Evolutionary conservation across 208 protist genomes (phyloP).

Genomic region (Endotrypanum monterogeii): DNA sequence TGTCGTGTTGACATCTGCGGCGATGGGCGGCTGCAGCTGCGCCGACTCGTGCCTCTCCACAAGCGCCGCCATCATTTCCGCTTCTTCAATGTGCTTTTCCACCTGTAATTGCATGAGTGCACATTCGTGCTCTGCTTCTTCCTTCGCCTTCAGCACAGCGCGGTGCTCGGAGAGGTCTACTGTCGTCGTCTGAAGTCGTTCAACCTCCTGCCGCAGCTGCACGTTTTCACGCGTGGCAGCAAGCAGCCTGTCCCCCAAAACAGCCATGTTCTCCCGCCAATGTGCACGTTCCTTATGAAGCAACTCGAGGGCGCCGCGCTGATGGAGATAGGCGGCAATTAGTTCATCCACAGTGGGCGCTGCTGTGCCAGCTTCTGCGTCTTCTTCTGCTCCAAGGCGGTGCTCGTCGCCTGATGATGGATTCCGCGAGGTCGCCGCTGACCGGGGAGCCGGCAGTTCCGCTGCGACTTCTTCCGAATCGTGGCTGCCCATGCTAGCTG

Average conservation of each 20-base stretch:
- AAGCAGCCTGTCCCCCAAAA: conserved; percentile 32
- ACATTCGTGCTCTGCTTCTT: conserved; percentile 38
- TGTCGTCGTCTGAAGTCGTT: conserved; percentile 36
- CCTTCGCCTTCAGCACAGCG: conserved; percentile 26
- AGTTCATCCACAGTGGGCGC: conserved; percentile 23
- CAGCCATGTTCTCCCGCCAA: conserved; percentile 22
- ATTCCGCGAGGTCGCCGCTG: background rate
- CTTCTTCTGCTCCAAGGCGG: background rate
- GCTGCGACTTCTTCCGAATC: background rate
- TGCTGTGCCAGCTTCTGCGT: background rate
- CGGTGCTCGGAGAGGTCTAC: conserved; percentile 40
- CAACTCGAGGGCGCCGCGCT: conserved; percentile 26
- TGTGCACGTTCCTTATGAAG: conserved; percentile 44
- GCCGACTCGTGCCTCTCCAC: conserved; percentile 9
- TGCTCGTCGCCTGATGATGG: background rate
- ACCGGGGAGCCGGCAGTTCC: background rate
- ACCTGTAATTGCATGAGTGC: conserved; percentile 38
- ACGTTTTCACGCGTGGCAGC: conserved; percentile 51
- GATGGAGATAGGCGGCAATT: conserved; percentile 25
- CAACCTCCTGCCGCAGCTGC: conserved; percentile 39
- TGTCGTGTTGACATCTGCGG: background rate
- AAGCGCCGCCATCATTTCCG: conserved; percentile 19
- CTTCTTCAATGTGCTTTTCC: conserved; percentile 28
- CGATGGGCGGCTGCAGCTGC: conserved; percentile 4
- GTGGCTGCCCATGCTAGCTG: background rate